Evolutionary conservation across 305 asterid species (phyloP).

Genomic region (Plantago coronopus): DNA sequence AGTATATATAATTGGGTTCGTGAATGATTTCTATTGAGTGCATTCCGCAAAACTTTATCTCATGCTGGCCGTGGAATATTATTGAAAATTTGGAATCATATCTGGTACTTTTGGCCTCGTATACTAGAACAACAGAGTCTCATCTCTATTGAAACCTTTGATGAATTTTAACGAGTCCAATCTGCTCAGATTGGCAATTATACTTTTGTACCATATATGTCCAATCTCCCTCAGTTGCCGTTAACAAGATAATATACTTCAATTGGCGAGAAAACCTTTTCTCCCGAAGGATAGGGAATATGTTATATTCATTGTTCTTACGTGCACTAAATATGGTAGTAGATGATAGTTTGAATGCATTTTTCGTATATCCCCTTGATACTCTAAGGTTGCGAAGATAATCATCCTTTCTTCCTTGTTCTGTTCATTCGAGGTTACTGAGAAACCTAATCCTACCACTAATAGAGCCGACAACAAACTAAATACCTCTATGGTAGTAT

Average conservation of each 20-base stretch:
- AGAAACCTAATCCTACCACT: not conserved
- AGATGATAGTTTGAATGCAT: too few relatives aligned
- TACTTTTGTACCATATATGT: not conserved
- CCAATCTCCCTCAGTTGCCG: too few relatives aligned
- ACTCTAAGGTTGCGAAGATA: too few relatives aligned
- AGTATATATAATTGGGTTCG: not conserved
- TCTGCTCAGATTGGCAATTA: not conserved
- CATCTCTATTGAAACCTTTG: too few relatives aligned
- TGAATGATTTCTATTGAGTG: not conserved
- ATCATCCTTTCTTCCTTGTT: not conserved
- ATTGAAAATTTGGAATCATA: not conserved
- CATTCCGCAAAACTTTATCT: not conserved
- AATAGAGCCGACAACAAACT: not conserved
- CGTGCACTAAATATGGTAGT: too few relatives aligned
- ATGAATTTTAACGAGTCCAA: slow-evolving; percentile 14
- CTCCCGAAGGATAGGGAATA: too few relatives aligned
- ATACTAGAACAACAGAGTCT: too few relatives aligned
- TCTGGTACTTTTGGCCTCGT: not conserved
- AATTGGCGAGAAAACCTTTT: too few relatives aligned
- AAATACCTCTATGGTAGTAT: not conserved
- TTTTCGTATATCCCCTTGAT: too few relatives aligned
- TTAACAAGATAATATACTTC: too few relatives aligned
- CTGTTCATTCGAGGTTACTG: not conserved
- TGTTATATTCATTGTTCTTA: too few relatives aligned
- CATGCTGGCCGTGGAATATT: slow-evolving; percentile 4